Evolutionary conservation across 2,329 filamentous ascomycete species (phyloP), one percentile per base, ranked within the genome.

Genomic region (Fusarium sp.): DNA sequence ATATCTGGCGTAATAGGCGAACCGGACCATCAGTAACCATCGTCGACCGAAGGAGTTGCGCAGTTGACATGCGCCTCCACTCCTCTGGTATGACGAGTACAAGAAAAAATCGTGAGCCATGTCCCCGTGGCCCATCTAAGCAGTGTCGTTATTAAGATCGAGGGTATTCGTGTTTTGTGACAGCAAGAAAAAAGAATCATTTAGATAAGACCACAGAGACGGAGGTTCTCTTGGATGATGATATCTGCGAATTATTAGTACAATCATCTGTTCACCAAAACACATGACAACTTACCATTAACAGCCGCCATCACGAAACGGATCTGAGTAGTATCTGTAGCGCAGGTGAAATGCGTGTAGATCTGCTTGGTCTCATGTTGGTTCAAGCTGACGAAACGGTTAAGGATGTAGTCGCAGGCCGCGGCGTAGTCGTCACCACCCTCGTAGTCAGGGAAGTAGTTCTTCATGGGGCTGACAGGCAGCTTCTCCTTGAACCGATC

Each of bases 281-380:
- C 47, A 41, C 6, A 29, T 8, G 11, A 11, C 3, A 45, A 79
- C 90, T 76, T 87, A 97, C 94, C 94, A 83, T 99, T 99, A 77
- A 99, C 96, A 72, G 96, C 96, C 66, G 95, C 94, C 96, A 99
- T 99, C 82, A 99, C 96, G 85, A 99, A 98, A 77, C 96, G 91
- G 76, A 99, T 99, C 81, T 99, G 96, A 76, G 96, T 97, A 31
- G 96, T 99, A 79, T 99, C 96, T 47, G 96, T 99, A 64, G 96
- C 96, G 80, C 96, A 98, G 49, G 96, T 99, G 83, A 99, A 99
- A 82, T 98, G 96, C 61, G 96, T 99, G 86, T 99, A 99, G 80
- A 99, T 98, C 81, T 99, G 96, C 87, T 99, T 99, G 55, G 94
- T 97, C 85, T 98, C 96, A 80, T 97, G 95, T 82, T 98, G 96